Base-by-base conservation (phyloP, 2,329 filamentous ascomycete genomes). In the Mollisia scopiformis region DNA sequence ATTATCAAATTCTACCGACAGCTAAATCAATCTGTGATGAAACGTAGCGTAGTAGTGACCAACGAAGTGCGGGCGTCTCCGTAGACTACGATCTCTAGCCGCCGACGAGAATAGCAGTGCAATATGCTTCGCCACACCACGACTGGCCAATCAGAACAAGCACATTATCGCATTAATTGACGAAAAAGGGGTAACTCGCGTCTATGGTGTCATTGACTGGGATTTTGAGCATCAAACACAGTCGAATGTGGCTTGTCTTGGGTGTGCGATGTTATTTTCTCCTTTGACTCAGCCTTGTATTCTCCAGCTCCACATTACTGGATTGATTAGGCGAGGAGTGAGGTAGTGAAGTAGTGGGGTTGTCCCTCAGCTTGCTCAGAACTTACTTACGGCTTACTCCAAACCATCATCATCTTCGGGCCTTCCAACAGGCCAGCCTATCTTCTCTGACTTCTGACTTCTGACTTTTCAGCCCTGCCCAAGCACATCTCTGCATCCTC, bases 311-410 rank as follows among this genome's bases (percentile, higher is more conserved):
- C 43, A 25, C 43, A 14, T 25, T 25, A 47, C 28, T 47, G 43
- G 43, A 47, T 11, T 27, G 23, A n/a, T 13, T 47, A 47, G 43
- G 28, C 43, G 43, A 47, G 43, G 39, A n/a, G n/a, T n/a, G n/a
- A n/a, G n/a, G 11, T 35, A 16, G 41, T 46, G n/a, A n/a, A 11
- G 41, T 46, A 27, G 41, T 46, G 41, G 41, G 41, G 41, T 46
- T 21, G 43, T 23, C 43, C 43, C 43, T 47, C 43, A 47, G 43
- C 43, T 47, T 47, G 23, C 31, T 23, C 46, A 57, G 43, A 59
- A 58, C 55, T 57, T 55, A 60, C 49, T 25, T 28, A 50, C 54
- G 62, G 59, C 62, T 64, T 57, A 64, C 62, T 30, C 30, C 35
- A 30, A 51, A 35, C 41, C 37, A 25, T 39, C 33, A 30, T 51